Evolutionary conservation across 257 asterid species (phyloP).

Genomic region (Echites panduratus): DNA sequence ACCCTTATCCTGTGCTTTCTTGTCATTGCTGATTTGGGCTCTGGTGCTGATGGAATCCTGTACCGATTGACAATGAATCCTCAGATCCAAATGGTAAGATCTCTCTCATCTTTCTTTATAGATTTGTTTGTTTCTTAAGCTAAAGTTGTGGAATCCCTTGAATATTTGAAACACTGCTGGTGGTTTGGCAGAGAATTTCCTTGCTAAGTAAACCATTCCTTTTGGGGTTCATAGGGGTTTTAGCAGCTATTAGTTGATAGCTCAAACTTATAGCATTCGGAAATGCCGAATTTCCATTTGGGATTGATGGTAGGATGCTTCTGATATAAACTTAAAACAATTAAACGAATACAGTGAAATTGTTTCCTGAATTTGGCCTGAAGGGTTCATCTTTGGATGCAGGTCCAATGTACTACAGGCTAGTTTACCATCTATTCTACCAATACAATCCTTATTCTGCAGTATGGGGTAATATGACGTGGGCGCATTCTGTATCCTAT

Average conservation of each 20-base stretch:
- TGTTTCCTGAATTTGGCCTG: background rate
- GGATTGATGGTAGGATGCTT: background rate
- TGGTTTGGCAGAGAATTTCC: background rate
- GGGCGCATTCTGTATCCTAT: conserved; percentile 81
- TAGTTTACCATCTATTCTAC: conserved; percentile 76
- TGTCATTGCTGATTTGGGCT: conserved; percentile 7
- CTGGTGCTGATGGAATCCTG: conserved; percentile 5
- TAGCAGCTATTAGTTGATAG: background rate
- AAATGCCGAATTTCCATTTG: background rate
- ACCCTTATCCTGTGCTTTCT: background rate
- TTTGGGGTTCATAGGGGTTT: background rate
- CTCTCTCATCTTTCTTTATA: background rate
- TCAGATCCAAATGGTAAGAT: conserved; percentile 33
- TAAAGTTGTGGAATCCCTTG: background rate
- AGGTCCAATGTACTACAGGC: conserved; percentile 86
- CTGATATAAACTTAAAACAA: background rate
- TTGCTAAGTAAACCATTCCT: background rate
- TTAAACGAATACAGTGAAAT: background rate
- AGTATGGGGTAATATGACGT: conserved; percentile 64
- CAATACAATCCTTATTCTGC: conserved; percentile 80
- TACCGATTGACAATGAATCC: conserved; percentile 11
- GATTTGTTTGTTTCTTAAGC: background rate
- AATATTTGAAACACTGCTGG: background rate
- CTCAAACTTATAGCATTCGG: background rate
- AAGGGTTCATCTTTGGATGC: background rate